Conservation (phyloP, 768 basidiomycete genomes). For the Boletus subcaerulescens region DNA sequence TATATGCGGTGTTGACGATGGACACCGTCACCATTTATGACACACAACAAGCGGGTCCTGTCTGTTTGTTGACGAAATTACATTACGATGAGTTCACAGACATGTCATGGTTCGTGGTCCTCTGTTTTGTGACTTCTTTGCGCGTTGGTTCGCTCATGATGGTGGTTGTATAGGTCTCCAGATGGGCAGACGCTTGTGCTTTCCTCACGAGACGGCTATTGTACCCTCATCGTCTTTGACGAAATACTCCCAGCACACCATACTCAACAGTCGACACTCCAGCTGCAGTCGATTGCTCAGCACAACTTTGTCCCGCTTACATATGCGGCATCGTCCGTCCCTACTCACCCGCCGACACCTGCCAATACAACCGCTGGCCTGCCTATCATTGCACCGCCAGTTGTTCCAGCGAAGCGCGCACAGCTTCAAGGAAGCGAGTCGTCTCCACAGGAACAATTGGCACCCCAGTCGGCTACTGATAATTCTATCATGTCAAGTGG, state of each 20-base stretch:
- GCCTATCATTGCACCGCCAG: constrained; percentile 31
- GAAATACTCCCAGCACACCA: constrained; percentile 87
- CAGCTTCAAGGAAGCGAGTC: constrained; percentile 29
- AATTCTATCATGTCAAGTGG: constrained; percentile 15
- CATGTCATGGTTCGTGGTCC: constrained; percentile 75
- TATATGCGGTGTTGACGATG: constrained; percentile 95
- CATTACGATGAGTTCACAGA: constrained; percentile 99
- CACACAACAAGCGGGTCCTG: constrained; percentile 91
- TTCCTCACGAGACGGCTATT: constrained; percentile 94
- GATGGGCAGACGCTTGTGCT: constrained; percentile 93
- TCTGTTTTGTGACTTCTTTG: background rate
- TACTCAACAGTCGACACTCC: constrained; percentile 87
- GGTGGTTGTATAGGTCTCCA: constrained; percentile 67
- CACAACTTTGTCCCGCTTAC: constrained; percentile 71
- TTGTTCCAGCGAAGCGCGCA: constrained; percentile 34
- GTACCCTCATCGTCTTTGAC: constrained; percentile 92
- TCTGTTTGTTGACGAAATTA: constrained; percentile 88
- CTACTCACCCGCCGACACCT: constrained; percentile 27
- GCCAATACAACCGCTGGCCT: constrained; percentile 34
- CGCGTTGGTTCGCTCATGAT: constrained; percentile 4
- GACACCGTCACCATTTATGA: constrained; percentile 95
- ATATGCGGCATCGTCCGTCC: constrained; percentile 15
- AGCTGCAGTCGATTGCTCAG: constrained; percentile 88
- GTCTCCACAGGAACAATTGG: constrained; percentile 15
- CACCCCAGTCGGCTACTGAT: constrained; percentile 31